phyloP scores from a whole-genome alignment of 805 yeast genomes.

The Saturnispora diversa region DNA sequence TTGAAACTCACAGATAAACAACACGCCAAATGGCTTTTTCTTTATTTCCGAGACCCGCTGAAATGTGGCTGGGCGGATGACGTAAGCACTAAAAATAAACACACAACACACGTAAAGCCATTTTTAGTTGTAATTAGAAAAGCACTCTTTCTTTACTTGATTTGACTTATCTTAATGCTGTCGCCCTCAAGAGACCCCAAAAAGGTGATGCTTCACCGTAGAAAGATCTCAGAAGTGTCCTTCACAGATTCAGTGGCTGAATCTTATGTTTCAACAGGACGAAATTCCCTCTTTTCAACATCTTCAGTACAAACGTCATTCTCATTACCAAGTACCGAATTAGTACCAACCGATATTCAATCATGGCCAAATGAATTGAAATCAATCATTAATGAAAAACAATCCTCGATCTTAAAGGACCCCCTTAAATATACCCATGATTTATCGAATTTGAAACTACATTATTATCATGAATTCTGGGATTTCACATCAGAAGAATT shows the following conservation, averaged over 20 bases:
- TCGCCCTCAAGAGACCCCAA: slow-evolving; percentile 7
- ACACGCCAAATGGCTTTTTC: too few relatives aligned
- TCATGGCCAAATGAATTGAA: slow-evolving; percentile 7
- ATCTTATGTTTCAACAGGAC: slow-evolving; percentile 2
- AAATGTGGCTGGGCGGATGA: too few relatives aligned
- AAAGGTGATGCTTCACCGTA: slow-evolving; percentile 2
- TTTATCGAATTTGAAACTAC: slow-evolving; percentile 5
- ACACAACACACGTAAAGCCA: too few relatives aligned
- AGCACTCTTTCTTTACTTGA: background rate
- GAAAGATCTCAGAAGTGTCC: slow-evolving; percentile 10
- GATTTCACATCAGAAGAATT: slow-evolving; percentile 2
- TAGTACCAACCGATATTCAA: slow-evolving; percentile 1
- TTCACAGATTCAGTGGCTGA: slow-evolving; percentile 10
- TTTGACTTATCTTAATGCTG: too few relatives aligned
- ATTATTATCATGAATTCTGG: slow-evolving; percentile 11
- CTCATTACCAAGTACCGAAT: slow-evolving; percentile 4
- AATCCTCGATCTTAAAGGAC: background rate
- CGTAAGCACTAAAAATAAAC: too few relatives aligned
- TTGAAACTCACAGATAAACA: too few relatives aligned
- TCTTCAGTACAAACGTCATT: slow-evolving; percentile 2
- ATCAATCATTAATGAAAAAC: background rate
- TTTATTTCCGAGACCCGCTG: too few relatives aligned
- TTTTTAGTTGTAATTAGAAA: too few relatives aligned
- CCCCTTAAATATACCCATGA: slow-evolving; percentile 6
- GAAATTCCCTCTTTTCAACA: slow-evolving; percentile 8